Base-by-base conservation (phyloP, 225 moss, liverwort and hornwort genomes). In the Marchantia polymorpha region DNA sequence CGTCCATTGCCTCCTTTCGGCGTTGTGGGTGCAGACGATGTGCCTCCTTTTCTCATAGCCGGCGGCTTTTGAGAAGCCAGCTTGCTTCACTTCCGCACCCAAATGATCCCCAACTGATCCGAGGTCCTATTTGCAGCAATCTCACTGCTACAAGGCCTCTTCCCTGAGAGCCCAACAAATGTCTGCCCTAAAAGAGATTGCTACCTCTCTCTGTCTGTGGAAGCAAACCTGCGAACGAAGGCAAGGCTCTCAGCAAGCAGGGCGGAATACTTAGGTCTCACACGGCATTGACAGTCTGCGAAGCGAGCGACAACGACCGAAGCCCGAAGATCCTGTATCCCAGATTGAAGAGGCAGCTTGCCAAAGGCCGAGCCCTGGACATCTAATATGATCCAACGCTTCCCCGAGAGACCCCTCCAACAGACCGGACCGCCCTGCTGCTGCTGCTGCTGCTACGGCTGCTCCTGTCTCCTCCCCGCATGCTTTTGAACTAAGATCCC, bases 11-110 rank as follows among this genome's bases (percentile, higher is more conserved):
- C 82, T 74, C 86, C 86, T 79, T 74, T 83, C 12, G 87, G 87
- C 22, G 87, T 88, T 19, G 81, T 66, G 7, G 87, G 87, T 52
- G 87, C 87, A 25, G 87, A 88, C 10, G 83, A 81, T 61, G 66
- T 81, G 12, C 85, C 87, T 76, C 84, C 85, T 72, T 88, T 83
- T 75, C 85, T 85, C 87, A 87, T 84, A 52, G 52, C 69, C 59
- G 77, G 64, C 22, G 81, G 69, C 52, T 66, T 74, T 70, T 54
- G 51, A 56, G 68, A 78, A 48, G 81, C 81, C 68, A 84, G 81
- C 25, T 73, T 75, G 69, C 79, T 27, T 68, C 10, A 49, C 60
- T 73, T 46, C 19, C 51, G 25, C 50, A 23, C 25, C 75, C 19
- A 0, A 72, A 48, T 7, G 46, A 22, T 20, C 47, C 25, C 75